A percentile compares a stretch with the other conserved stretches of the same genome.
phyloP scores from a whole-genome alignment of 225 moss, liverwort and hornwort genomes.

The Marchantia paleacea region DNA sequence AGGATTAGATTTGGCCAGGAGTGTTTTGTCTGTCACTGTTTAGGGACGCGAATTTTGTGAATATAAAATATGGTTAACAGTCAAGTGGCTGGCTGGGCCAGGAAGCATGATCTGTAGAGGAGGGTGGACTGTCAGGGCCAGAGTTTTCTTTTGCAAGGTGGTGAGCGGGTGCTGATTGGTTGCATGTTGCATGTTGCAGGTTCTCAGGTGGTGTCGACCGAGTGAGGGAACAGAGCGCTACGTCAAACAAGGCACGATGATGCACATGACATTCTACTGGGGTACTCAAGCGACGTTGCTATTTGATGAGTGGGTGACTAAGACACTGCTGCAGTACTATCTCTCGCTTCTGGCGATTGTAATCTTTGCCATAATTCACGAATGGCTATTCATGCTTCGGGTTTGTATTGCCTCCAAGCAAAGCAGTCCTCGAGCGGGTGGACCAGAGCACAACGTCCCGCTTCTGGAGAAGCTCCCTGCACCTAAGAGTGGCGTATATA shows the following conservation, averaged over 20 bases:
- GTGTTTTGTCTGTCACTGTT: neutral
- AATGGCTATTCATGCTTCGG: conserved; percentile 56
- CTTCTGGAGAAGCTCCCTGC: conserved; percentile 30
- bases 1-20: neutral
- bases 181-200: neutral
- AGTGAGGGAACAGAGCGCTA: conserved; percentile 1
- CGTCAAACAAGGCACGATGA: conserved; percentile 50
- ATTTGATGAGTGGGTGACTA: conserved; percentile 71
- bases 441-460: conserved; percentile 27
- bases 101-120: neutral
- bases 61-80: neutral
- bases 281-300: conserved; percentile 69
- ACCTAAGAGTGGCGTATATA: conserved; percentile 1
- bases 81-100: neutral
- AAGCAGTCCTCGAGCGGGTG: conserved; percentile 10
- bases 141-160: neutral
- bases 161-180: neutral
- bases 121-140: neutral
- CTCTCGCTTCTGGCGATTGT: conserved; percentile 58
- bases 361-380: conserved; percentile 57
- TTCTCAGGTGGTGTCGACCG: neutral
- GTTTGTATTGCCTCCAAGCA: conserved; percentile 8
- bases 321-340: conserved; percentile 50
- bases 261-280: conserved; percentile 98
- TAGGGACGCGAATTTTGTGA: neutral